Conservation (phyloP, 768 basidiomycete genomes). For the Suillus brevipes region DNA sequence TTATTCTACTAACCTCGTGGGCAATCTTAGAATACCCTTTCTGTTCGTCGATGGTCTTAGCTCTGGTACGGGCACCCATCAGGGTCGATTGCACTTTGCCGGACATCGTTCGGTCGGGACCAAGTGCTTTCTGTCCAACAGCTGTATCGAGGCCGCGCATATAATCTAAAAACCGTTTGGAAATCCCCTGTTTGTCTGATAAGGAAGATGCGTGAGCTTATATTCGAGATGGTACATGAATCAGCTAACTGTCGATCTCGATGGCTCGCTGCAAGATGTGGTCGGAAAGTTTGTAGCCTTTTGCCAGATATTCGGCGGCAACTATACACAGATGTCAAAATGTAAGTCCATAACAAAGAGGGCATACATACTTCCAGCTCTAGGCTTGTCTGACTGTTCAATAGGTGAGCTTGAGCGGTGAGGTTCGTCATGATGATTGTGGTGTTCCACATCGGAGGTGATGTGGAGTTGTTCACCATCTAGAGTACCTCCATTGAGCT, state of each 20-base stretch:
- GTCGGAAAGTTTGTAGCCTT: conserved; percentile 84
- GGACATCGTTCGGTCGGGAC: conserved; percentile 80
- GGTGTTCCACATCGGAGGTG: conserved; percentile 62
- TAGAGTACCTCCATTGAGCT: conserved; percentile 77
- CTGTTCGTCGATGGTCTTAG: conserved; percentile 77
- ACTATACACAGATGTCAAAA: conserved; percentile 42
- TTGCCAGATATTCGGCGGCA: conserved; percentile 91
- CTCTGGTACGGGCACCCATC: conserved; percentile 64
- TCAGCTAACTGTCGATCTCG: conserved; percentile 64
- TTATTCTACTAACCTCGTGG: conserved; percentile 50
- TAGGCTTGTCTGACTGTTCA: conserved; percentile 89
- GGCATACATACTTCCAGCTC: conserved; percentile 66
- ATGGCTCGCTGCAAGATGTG: conserved; percentile 75
- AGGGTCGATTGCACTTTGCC: conserved; percentile 68
- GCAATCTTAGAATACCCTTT: conserved; percentile 73
- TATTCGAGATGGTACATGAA: not conserved
- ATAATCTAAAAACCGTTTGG: conserved; percentile 78
- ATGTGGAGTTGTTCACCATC: conserved; percentile 72
- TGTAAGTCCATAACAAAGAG: not conserved
- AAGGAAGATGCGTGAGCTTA: not conserved
- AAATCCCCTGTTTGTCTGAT: conserved; percentile 83
- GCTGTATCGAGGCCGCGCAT: conserved; percentile 70
- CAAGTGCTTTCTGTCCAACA: conserved; percentile 69
- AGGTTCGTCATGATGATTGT: conserved; percentile 50
- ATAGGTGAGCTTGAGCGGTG: conserved; percentile 42